phyloP scores from a whole-genome alignment of 306 rosid genomes.

The Quercus engelmannii region DNA sequence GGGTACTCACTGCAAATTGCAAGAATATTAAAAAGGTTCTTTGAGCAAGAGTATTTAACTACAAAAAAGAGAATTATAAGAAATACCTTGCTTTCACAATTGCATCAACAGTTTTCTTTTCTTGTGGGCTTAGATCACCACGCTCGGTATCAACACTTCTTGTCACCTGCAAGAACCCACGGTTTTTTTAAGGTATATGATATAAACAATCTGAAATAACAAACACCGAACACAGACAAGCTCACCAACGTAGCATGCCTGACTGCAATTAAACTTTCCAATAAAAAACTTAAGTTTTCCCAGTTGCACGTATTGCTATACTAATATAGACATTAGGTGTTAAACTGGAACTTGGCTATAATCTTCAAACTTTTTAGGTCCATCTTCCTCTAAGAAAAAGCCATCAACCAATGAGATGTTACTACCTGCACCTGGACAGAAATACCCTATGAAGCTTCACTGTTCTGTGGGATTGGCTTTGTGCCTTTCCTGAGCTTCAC shows the following conservation, averaged over 20 bases:
- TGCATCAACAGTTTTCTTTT: slow-evolving; percentile 82
- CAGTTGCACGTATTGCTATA: not conserved
- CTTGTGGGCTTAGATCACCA: slow-evolving; percentile 89
- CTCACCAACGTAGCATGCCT: not conserved
- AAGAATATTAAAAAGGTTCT: slow-evolving; percentile 4
- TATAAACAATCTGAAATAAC: slow-evolving; percentile 5
- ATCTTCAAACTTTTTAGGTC: not conserved
- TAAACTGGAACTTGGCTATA: not conserved
- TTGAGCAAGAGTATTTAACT: not conserved
- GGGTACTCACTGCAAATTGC: slow-evolving; percentile 62
- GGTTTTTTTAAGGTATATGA: slow-evolving; percentile 18
- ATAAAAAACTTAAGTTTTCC: not conserved
- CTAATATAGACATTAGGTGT: not conserved
- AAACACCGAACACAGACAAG: slow-evolving; percentile 1
- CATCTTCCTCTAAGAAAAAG: not conserved
- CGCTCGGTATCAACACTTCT: slow-evolving; percentile 79
- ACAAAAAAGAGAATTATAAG: slow-evolving; percentile 5
- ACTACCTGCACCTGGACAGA: too few relatives aligned
- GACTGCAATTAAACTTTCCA: not conserved
- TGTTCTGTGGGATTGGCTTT: too few relatives aligned
- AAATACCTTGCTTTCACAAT: slow-evolving; percentile 90
- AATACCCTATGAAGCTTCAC: too few relatives aligned
- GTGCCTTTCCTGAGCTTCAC: not conserved
- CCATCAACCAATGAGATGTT: not conserved
- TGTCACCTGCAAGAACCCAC: slow-evolving; percentile 59